phyloP scores from a whole-genome alignment of 2,329 filamentous ascomycete species.

The Chrysosporium keratinophilum region DNA sequence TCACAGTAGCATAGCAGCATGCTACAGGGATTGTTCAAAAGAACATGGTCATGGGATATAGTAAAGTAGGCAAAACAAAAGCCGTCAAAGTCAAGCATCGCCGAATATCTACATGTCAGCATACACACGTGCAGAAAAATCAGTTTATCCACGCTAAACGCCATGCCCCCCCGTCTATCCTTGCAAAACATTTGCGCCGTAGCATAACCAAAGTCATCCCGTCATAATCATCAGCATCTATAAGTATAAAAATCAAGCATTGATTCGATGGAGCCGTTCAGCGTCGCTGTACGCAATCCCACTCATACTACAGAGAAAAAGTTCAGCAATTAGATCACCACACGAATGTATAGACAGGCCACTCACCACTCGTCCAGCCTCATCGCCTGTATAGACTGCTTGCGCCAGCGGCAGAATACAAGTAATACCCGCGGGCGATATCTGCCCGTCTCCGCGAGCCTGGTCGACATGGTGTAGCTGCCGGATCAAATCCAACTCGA shows the following conservation, averaged over 20 bases:
- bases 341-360: background rate
- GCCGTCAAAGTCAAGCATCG: background rate
- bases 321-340: background rate
- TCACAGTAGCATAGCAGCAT: background rate
- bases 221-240: constrained; percentile 1
- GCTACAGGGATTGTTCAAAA: background rate
- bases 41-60: background rate
- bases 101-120: background rate
- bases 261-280: constrained; percentile 16
- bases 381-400: constrained; percentile 85
- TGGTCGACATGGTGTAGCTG: constrained; percentile 69
- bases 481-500: constrained; percentile 68
- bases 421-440: constrained; percentile 59
- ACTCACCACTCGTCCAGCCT: constrained; percentile 79
- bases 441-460: constrained; percentile 49
- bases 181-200: too few relatives aligned
- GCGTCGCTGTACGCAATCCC: constrained; percentile 46
- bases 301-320: constrained; percentile 42
- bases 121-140: background rate
- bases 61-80: background rate
- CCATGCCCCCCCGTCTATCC: background rate
- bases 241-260: background rate
- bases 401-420: constrained; percentile 76
- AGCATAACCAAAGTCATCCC: constrained; percentile 1
- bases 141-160: background rate